Conservation (phyloP, 192 early-diverging fungal genomes). For the Coemansia sp. region DNA sequence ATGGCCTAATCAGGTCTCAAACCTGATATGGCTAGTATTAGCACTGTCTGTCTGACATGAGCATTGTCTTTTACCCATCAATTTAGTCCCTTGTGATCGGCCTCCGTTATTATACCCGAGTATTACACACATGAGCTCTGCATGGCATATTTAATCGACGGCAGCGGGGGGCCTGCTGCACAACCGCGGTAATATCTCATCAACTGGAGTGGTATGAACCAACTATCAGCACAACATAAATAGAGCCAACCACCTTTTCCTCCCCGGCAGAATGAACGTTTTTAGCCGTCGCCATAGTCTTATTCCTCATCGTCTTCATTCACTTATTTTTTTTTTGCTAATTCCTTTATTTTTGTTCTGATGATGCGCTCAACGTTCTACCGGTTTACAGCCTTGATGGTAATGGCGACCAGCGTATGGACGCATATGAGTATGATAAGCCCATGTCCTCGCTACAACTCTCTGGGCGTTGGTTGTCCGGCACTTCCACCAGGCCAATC, state of each 20-base stretch:
- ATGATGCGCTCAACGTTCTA: not conserved
- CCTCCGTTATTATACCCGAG: not conserved
- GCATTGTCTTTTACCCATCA: not conserved
- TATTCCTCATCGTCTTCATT: not conserved
- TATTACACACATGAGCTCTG: slow-evolving; percentile 8
- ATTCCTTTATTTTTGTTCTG: too few relatives aligned
- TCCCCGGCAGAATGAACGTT: not conserved
- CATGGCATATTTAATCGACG: slow-evolving; percentile 1
- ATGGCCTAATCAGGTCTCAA: not conserved
- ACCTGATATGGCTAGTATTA: not conserved
- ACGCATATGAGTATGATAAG: slow-evolving; percentile 36
- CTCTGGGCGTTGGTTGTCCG: slow-evolving; percentile 19
- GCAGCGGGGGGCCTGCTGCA: not conserved
- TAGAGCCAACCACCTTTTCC: not conserved
- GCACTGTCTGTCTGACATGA: not conserved
- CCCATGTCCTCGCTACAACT: slow-evolving; percentile 34
- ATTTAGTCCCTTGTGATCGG: not conserved
- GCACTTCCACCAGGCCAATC: slow-evolving; percentile 17
- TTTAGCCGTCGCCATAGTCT: not conserved
- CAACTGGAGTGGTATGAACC: not conserved
- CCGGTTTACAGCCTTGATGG: not conserved
- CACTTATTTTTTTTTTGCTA: not conserved
- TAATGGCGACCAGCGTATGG: not conserved
- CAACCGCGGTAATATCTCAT: not conserved
- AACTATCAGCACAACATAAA: not conserved